These are phyloP conservation scores for Phaeosphaeriaceae sp. DNA, from an alignment of 2,329 filamentous ascomycete genomes.

Conservation along the genomic window DNA sequence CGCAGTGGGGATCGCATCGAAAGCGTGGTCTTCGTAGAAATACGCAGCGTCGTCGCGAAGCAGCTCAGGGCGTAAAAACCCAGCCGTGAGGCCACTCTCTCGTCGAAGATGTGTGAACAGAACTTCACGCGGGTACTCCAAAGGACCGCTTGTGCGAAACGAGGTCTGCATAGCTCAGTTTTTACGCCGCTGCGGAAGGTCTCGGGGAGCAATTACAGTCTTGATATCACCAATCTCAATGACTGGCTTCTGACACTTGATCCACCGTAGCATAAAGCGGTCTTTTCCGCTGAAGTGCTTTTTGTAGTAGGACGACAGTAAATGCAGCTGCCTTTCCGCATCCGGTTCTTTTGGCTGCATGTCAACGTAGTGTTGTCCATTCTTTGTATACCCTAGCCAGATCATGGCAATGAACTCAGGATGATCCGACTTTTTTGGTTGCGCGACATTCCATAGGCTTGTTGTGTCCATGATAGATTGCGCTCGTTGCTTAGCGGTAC, in stretches of 20 bases:
- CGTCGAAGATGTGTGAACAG: neutral
- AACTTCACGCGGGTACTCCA: neutral
- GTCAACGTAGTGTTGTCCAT: too few species aligned
- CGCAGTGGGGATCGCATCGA: neutral
- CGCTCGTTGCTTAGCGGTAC: too few species aligned
- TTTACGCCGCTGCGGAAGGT: too few species aligned
- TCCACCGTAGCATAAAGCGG: neutral
- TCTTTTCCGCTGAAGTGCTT: neutral
- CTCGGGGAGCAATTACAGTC: neutral
- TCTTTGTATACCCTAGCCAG: too few species aligned
- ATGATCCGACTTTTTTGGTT: too few species aligned
- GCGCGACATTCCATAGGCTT: too few species aligned
- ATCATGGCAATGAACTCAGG: too few species aligned
- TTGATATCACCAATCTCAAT: neutral
- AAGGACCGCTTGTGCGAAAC: neutral
- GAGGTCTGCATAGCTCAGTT: too few species aligned
- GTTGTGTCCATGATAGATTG: too few species aligned
- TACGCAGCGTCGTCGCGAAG: neutral
- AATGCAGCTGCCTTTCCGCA: too few species aligned
- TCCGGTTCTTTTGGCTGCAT: too few species aligned
- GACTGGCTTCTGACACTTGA: neutral
- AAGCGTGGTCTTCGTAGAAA: neutral
- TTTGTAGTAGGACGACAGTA: too few species aligned
- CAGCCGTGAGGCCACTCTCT: neutral
- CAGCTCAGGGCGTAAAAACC: neutral